Evolutionary conservation across 345 rosid species (phyloP), one percentile per base, ranked within the genome.

Genomic region (Heritiera littoralis): DNA sequence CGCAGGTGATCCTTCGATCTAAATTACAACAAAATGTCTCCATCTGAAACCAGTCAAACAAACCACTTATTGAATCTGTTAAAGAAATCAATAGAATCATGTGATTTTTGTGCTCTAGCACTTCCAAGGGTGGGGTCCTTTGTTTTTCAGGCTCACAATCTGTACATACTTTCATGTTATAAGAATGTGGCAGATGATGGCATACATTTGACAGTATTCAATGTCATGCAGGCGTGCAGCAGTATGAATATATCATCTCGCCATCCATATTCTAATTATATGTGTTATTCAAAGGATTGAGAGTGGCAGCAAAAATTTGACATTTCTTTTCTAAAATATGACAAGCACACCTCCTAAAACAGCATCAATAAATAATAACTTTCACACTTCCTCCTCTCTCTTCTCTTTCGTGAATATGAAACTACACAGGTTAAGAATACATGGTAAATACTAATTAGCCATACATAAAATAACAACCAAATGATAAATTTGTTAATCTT

Each of bases 1-100:
- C 20, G 69, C 20, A n/a, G 72, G 23, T 58, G 63, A 58, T 45
- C 59, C 64, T 45, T 69, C 9, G 6, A 54, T 58, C 28, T 35
- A 69, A 48, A 72, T 43, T 51, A 71, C 80, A 72, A 56, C 63
- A 61, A 45, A 40, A 72, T 5, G 65, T 81, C 80, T 43, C 55
- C 49, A 81, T 76, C 72, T n/a, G 60, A 10, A 28, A 73, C 66
- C 78, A 78, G 80, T 79, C 68, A 73, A 77, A 77, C 66, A 77
- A 23, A 69, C 35, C 67, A 61, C 48, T 54, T 35, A 72, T 8
- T 70, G 55, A 49, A 81, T 67, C 77, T 58, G 78, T 72, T 72
- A 76, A 82, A 60, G 74, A 74, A 83, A 77, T 82, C 66, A 82
- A 78, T 54, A 9, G 59, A 72, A 72, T 79, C 74, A 77, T 81